These are phyloP conservation scores for Pseudocercospora musae DNA, from an alignment of 2,329 filamentous ascomycete species.

Conservation along the genomic window DNA sequence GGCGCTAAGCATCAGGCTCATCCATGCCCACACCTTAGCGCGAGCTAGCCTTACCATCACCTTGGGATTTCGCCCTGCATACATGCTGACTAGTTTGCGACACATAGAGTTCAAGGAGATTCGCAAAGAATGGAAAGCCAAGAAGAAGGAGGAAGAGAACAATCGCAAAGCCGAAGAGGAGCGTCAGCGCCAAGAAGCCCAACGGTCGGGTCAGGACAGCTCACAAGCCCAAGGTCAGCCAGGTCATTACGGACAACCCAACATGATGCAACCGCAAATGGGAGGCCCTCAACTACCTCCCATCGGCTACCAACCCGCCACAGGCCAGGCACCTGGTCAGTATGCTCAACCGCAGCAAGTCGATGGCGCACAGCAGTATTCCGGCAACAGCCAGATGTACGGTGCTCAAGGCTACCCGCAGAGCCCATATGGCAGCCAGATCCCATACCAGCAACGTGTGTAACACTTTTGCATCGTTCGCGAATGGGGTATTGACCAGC, in stretches of 20 bases:
- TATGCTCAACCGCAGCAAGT: conserved; percentile 47
- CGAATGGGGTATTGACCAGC: conserved; percentile 19
- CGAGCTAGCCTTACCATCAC: conserved; percentile 27
- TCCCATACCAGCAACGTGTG: conserved; percentile 46
- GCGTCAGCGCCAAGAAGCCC: conserved; percentile 65
- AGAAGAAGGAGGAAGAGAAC: conserved; percentile 97
- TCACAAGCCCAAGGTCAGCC: conserved; percentile 47
- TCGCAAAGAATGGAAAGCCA: conserved; percentile 97
- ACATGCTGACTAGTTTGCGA: conserved; percentile 37
- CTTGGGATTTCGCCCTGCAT: conserved; percentile 25
- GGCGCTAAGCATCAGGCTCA: conserved; percentile 31
- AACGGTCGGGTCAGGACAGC: conserved; percentile 53
- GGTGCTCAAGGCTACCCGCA: conserved; percentile 50
- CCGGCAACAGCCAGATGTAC: conserved; percentile 42
- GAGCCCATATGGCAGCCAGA: conserved; percentile 48
- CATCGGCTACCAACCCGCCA: conserved; percentile 51
- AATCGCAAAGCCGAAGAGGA: conserved; percentile 88
- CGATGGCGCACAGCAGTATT: conserved; percentile 51
- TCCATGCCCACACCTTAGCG: conserved; percentile 33
- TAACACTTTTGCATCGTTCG: conserved; percentile 19
- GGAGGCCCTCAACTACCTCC: conserved; percentile 50
- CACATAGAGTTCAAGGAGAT: conserved; percentile 94
- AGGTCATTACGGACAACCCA: conserved; percentile 43
- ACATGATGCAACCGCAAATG: conserved; percentile 47
- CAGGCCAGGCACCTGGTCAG: conserved; percentile 43